A percentile compares a stretch with the other conserved stretches of the same genome.
phyloP scores from a whole-genome alignment of 2,329 filamentous ascomycete genomes.

The Monilinia fructicola region DNA sequence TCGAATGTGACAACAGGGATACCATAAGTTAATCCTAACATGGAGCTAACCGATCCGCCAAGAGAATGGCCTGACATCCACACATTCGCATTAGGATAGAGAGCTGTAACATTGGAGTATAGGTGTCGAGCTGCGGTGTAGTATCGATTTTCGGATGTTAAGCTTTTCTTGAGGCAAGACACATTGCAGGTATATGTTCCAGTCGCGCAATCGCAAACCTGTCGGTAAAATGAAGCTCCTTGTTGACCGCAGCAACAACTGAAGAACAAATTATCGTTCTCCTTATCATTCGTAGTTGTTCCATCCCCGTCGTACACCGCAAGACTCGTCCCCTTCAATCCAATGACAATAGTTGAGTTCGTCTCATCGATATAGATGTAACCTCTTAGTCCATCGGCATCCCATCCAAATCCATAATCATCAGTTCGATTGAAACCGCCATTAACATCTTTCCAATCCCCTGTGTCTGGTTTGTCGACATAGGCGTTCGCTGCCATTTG shows the following conservation, averaged over 20 bases:
- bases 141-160: slow-evolving; percentile 83
- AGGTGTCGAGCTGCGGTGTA: slow-evolving; percentile 87
- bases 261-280: slow-evolving; percentile 97
- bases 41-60: slow-evolving; percentile 83
- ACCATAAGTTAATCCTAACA: slow-evolving; percentile 88
- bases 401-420: slow-evolving; percentile 89
- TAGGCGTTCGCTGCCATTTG: slow-evolving; percentile 91
- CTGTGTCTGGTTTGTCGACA: slow-evolving; percentile 66
- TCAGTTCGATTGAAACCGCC: slow-evolving; percentile 79
- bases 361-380: slow-evolving; percentile 87
- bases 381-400: slow-evolving; percentile 81
- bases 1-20: slow-evolving; percentile 90
- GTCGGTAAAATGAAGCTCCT: slow-evolving; percentile 83
- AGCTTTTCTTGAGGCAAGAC: slow-evolving; percentile 75
- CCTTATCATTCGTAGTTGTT: slow-evolving; percentile 94
- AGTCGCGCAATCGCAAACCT: slow-evolving; percentile 90
- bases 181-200: slow-evolving; percentile 88
- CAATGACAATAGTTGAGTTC: slow-evolving; percentile 87
- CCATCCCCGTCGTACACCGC: slow-evolving; percentile 96
- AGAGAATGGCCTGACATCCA: slow-evolving; percentile 94
- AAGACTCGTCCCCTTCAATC: slow-evolving; percentile 84
- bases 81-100: slow-evolving; percentile 80
- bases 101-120: slow-evolving; percentile 85
- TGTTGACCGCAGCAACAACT: slow-evolving; percentile 97
- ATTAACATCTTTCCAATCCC: slow-evolving; percentile 82